These are phyloP conservation scores for Ceratocystis huliohia DNA, from an alignment of 2,329 filamentous ascomycete species.

Conservation along the genomic window DNA sequence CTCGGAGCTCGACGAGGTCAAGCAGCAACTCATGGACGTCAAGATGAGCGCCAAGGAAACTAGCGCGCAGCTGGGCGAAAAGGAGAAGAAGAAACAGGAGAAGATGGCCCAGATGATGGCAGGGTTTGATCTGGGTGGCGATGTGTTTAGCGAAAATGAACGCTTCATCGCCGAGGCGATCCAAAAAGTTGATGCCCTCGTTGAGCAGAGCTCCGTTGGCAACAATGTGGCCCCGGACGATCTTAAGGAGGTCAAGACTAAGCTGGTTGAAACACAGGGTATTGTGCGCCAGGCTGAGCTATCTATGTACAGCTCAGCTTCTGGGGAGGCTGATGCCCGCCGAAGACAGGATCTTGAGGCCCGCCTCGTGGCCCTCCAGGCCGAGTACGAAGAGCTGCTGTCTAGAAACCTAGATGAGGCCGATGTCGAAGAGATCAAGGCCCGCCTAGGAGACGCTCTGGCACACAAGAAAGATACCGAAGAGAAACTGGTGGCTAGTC, in stretches of 20 bases:
- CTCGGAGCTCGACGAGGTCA: constrained; percentile 80
- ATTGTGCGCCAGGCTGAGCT: constrained; percentile 88
- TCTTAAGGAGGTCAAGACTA: constrained; percentile 61
- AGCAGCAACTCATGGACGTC: constrained; percentile 88
- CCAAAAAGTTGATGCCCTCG: constrained; percentile 64
- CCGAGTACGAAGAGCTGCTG: constrained; percentile 72
- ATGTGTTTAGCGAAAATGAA: constrained; percentile 90
- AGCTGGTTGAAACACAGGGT: constrained; percentile 77
- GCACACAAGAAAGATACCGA: constrained; percentile 61
- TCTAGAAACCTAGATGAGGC: constrained; percentile 63
- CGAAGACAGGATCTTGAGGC: constrained; percentile 65
- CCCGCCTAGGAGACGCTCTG: constrained; percentile 63
- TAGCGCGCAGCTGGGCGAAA: constrained; percentile 79
- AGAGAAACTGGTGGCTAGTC: constrained; percentile 58
- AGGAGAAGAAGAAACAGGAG: constrained; percentile 97
- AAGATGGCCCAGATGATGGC: constrained; percentile 99
- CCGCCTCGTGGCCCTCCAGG: constrained; percentile 60
- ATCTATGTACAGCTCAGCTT: constrained; percentile 58
- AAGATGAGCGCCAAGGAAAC: constrained; percentile 96
- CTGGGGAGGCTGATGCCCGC: constrained; percentile 52
- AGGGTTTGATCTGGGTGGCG: constrained; percentile 83
- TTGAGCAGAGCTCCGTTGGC: constrained; percentile 63
- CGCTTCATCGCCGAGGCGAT: constrained; percentile 72
- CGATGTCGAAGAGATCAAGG: constrained; percentile 76
- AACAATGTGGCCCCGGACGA: constrained; percentile 73